Evolutionary conservation across 2,329 filamentous ascomycete genomes (phyloP), one percentile per base, ranked within the genome.

Genomic region (Epichloe glyceriae): DNA sequence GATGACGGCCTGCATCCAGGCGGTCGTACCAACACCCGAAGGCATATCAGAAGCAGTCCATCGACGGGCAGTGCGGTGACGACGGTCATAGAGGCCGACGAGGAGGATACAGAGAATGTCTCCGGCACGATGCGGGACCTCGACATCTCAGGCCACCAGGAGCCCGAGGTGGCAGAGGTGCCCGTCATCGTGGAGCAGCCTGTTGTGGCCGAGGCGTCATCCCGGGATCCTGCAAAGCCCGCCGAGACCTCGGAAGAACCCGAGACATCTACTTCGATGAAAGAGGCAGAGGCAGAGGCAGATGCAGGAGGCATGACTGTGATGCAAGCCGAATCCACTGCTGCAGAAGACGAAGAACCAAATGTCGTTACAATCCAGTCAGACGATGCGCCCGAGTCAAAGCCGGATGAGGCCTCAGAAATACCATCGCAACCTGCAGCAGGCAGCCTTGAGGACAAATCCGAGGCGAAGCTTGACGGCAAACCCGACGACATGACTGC

Each of bases 11-110:
- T 72, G 70, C 63, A 79, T 66, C 61, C 79, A 64, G 55, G 79
- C 64, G 57, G 80, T 49, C 73, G 65, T 39, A 82, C 84, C 49
- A 94, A 88, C 60, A 91, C 88, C 5, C 82, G 90, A 62, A 78
- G 88, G 55, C 88, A 95, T 65, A 83, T 80, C 57, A 76, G 88
- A 59, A 86, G 87, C 64, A 90, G 83, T 56, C 85, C 86, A 22
- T 91, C 86, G 14, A 84, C 85, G 14, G 84, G 86, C 46, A 88
- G 83, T 49, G 78, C 83, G 4, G 85, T 95, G 19, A 82, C 83
- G 1, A 93, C 88, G 0, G 88, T 95, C 14, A 76, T 88, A 37
- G 88, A 95, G 63, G 82, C 88, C 47, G 83, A 86, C 50, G 88
- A 94, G 60, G 89, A 95, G 53, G 80, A 85, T 17, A 59, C 68